Percentiles rank a stretch among this genome's conserved stretches.
phyloP scores from a whole-genome alignment of 306 rosid genomes.

The Mimosa bimucronata region DNA sequence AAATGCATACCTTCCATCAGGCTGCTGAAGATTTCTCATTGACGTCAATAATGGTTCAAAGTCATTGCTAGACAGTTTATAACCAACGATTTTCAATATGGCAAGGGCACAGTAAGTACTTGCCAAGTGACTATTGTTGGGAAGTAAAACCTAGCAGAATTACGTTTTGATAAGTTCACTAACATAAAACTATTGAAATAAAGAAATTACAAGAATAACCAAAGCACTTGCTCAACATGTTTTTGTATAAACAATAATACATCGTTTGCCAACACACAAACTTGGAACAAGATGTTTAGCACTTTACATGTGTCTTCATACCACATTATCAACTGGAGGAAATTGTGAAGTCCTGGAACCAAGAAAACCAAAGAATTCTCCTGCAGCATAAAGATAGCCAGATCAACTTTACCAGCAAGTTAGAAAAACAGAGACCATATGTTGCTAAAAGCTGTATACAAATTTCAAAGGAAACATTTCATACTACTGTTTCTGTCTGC shows the following conservation, averaged over 20 bases:
- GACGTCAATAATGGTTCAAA: conserved; percentile 58
- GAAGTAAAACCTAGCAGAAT: conserved; percentile 54
- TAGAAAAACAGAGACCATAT: conserved; percentile 7
- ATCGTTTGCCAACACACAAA: conserved; percentile 1
- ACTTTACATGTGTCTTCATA: conserved; percentile 40
- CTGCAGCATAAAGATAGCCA: conserved; percentile 53
- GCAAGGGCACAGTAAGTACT: conserved; percentile 88
- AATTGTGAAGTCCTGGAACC: conserved; percentile 82
- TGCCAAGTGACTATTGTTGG: conserved; percentile 81
- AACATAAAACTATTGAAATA: neutral
- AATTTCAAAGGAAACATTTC: conserved; percentile 17
- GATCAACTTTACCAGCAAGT: conserved; percentile 7
- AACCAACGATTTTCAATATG: conserved; percentile 79
- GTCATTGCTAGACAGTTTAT: conserved; percentile 59
- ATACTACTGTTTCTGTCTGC: conserved; percentile 56
- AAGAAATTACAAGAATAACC: neutral
- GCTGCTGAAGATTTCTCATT: conserved; percentile 91
- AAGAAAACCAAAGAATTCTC: conserved; percentile 79
- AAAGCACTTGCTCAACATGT: neutral
- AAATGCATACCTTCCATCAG: conserved; percentile 86
- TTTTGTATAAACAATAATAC: conserved; percentile 1
- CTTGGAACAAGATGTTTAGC: conserved; percentile 3
- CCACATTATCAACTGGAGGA: conserved; percentile 67
- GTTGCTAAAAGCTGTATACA: neutral
- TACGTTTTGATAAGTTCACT: neutral